Conservation (phyloP, 2,329 filamentous ascomycete species). For the Lomentospora prolificans region DNA sequence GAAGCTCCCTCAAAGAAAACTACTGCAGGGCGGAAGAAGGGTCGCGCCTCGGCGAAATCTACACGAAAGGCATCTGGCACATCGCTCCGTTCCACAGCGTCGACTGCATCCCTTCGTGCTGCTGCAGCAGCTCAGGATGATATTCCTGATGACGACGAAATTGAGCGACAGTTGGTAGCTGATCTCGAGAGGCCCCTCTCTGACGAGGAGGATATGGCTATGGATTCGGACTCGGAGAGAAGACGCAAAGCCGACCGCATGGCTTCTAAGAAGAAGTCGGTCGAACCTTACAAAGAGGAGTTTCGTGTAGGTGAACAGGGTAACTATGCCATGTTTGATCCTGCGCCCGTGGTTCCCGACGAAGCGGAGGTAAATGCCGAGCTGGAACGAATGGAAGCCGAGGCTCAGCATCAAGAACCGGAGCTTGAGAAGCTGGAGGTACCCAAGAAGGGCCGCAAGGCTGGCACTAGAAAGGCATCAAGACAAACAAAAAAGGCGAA, state of each 20-base stretch:
- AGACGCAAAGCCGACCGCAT: not conserved
- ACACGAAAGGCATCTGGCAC: constrained; percentile 36
- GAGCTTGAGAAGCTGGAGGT: constrained; percentile 27
- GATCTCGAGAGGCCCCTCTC: constrained; percentile 49
- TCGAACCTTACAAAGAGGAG: constrained; percentile 19
- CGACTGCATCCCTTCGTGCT: constrained; percentile 30
- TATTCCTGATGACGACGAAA: constrained; percentile 51
- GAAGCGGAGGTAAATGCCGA: constrained; percentile 43
- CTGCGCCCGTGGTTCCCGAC: constrained; percentile 30
- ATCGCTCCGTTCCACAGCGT: constrained; percentile 37
- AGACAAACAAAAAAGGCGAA: constrained; percentile 33
- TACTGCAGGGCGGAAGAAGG: constrained; percentile 29
- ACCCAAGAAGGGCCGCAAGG: constrained; percentile 46
- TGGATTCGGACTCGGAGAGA: constrained; percentile 36
- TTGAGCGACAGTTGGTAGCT: constrained; percentile 55
- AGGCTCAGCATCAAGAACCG: constrained; percentile 29
- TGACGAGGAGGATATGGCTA: constrained; percentile 40
- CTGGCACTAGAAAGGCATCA: constrained; percentile 36
- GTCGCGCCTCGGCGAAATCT: constrained; percentile 24
- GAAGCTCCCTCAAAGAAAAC: constrained; percentile 16
- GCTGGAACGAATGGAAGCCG: constrained; percentile 35
- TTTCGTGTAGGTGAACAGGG: constrained; percentile 20
- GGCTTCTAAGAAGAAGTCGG: not conserved
- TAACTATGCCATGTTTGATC: constrained; percentile 44
- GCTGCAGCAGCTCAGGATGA: constrained; percentile 36